Base-by-base conservation (phyloP, 2,329 filamentous ascomycete species). In the Didymella glomerata region DNA sequence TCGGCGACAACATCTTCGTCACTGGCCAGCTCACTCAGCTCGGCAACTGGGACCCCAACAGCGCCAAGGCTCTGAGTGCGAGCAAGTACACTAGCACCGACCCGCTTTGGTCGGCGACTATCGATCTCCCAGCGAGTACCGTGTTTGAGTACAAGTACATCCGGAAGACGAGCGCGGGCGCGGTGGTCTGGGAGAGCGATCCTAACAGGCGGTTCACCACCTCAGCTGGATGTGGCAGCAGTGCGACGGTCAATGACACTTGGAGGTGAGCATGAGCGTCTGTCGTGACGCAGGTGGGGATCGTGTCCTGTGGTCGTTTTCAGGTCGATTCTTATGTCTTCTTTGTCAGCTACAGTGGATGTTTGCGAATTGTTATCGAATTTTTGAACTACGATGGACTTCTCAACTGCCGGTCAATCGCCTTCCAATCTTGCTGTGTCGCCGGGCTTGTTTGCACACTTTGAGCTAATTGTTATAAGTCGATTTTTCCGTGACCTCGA, bases 1-100 rank as follows among this genome's bases (percentile, higher is more conserved):
- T 71, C 48, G 82, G 82, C 27, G 80, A 84, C 63, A 81, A 82
- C 60, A 62, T 84, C 16, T 80, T 78, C 47, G 68, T 84, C 5
- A 69, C 77, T 0, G 82, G 82, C 25, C 77, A 76, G 61, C 69
- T 77, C 1, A 62, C 73, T 0, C 76, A 80, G 28, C 71, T 84
- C 1, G 81, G 82, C 1, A 69, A 64, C 22, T 83, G 82, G 81
- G 68, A 78, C 24, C 54, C 80, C 1, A 68, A 64, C 4, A 71
- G 67, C n/a, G 78, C 75, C 3, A 73, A 77, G 65, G 70, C 74
- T 14, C 64, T 84, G 55, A 70, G 73, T 42, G 77, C 81, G 0
- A 71, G 71, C 22, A 73, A 71, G 41, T 84, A 84, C 66, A 81
- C 80, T 0, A 53, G 61, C n/a, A 71, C 75, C 24, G 65, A 78